Percentiles rank a stretch among this genome's conserved stretches.
Conservation (phyloP, 1,284 basidiomycete genomes). For the Naganishia sp. region DNA sequence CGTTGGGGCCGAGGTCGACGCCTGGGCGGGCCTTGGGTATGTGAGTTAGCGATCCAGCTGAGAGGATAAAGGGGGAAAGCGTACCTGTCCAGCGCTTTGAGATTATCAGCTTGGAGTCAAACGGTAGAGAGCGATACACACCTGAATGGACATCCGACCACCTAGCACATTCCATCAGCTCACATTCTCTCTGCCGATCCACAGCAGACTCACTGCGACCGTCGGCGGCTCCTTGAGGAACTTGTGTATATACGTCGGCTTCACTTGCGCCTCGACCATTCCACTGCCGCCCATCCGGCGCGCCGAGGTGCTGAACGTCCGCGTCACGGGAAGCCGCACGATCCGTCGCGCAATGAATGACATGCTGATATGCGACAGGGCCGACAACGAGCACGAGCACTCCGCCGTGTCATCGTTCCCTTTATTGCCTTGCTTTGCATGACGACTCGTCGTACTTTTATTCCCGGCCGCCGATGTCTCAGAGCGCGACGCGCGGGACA, state of each 20-base stretch:
- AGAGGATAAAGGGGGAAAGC: too few species aligned
- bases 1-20: constrained; percentile 88
- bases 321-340: neutral
- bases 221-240: constrained; percentile 71
- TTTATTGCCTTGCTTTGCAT: too few species aligned
- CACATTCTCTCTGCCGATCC: neutral
- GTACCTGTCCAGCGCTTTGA: constrained; percentile 27
- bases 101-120: constrained; percentile 50
- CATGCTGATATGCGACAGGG: neutral
- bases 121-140: constrained; percentile 43
- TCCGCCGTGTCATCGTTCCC: too few species aligned
- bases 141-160: constrained; percentile 75
- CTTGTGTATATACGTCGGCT: constrained; percentile 45
- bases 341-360: neutral
- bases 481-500: too few species aligned
- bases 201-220: constrained; percentile 57
- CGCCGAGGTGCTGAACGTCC: constrained; percentile 4
- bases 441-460: too few species aligned
- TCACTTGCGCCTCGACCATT: constrained; percentile 9
- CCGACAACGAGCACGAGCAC: too few species aligned
- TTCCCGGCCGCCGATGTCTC: too few species aligned
- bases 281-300: constrained; percentile 2
- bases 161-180: constrained; percentile 53
- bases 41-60: too few species aligned
- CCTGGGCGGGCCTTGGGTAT: constrained; percentile 66